These are phyloP conservation scores for Sugiyamaella smithiae DNA, from an alignment of 805 yeast genomes.

Conservation along the genomic window DNA sequence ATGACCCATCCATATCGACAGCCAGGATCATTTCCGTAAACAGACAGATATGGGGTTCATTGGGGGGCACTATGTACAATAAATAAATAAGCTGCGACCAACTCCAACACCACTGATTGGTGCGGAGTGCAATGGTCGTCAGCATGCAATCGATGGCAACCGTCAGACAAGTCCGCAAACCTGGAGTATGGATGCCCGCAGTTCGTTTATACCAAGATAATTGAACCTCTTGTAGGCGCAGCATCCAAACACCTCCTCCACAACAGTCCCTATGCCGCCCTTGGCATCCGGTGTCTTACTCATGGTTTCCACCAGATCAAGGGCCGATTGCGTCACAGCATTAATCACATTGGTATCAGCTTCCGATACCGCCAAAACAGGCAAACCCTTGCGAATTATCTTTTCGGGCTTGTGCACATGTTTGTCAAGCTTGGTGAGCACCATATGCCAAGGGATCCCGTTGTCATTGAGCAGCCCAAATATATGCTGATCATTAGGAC, in stretches of 20 bases:
- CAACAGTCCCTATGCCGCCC: constrained; percentile 30
- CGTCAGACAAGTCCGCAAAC: constrained; percentile 25
- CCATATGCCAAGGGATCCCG: constrained; percentile 70
- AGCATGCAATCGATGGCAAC: no score
- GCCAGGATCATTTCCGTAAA: no score
- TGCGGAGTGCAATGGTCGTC: no score
- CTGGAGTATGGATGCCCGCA: constrained; percentile 27
- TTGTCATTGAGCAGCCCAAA: constrained; percentile 46
- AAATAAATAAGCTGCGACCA: no score
- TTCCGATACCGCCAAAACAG: constrained; percentile 4
- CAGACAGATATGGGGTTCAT: no score
- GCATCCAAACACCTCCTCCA: constrained; percentile 35
- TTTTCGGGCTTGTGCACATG: constrained; percentile 29
- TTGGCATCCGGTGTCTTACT: constrained; percentile 1
- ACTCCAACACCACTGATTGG: no score
- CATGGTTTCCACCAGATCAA: constrained; percentile 7
- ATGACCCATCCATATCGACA: no score
- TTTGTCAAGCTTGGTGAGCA: constrained; percentile 75
- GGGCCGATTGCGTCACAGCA: background rate
- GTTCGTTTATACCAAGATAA: constrained; percentile 28
- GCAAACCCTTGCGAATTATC: background rate
- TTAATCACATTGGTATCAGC: constrained; percentile 13
- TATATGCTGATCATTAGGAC: constrained; percentile 53
- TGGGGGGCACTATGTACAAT: no score
- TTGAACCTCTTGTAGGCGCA: constrained; percentile 20